Evolutionary conservation across 257 asterid species (phyloP), one percentile per base, ranked within the genome.

Genomic region (Echites panduratus): DNA sequence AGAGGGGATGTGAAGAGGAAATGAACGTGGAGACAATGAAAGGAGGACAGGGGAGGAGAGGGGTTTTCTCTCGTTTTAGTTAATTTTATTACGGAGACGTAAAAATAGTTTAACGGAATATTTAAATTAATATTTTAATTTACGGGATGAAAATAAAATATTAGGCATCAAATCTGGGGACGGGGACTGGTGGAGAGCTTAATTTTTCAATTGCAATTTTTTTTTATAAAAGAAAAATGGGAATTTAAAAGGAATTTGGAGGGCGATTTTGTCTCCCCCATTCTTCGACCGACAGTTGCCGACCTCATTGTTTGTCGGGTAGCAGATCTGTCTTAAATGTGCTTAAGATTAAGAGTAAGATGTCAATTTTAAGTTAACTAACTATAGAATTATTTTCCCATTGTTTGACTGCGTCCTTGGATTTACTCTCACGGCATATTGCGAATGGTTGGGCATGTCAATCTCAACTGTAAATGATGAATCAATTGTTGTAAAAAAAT

Each of bases 271-370:
- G 88, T 85, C 88, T 85, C 86, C 88, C 86, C 70, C 78, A 74
- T 69, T 87, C 79, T 52, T 73, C 85, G 92, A 94, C 91, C 91
- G 90, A 90, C 95, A 88, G 66, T 78, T 83, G 97, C 91, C 90
- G 82, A 80, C 92, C 88, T 81, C 84, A 88, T 64, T 47, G 71
- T 87, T 86, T 90, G 90, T 92, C 97, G 95, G 86, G 67, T 77
- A 77, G 84, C 77, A 75, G 82, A 87, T 81, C 86, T 84, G 80
- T 66, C 83, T 69, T 75, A 11, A 53, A 45, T 72, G n/a, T 20
- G 20, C 1, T 7, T 8, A 41, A 41, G 45, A 7, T 41, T 7
- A 41, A 41, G 9, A 41, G 9, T 14, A 24, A 43, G 78, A 41
- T 84, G 82, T 70, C 84, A 41, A 7, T 75, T 75, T 73, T 80